Percentiles rank a stretch among this genome's conserved stretches.
Evolutionary conservation across 176 grass and related monocot species (phyloP).

Genomic region (Hordeum marinum): DNA sequence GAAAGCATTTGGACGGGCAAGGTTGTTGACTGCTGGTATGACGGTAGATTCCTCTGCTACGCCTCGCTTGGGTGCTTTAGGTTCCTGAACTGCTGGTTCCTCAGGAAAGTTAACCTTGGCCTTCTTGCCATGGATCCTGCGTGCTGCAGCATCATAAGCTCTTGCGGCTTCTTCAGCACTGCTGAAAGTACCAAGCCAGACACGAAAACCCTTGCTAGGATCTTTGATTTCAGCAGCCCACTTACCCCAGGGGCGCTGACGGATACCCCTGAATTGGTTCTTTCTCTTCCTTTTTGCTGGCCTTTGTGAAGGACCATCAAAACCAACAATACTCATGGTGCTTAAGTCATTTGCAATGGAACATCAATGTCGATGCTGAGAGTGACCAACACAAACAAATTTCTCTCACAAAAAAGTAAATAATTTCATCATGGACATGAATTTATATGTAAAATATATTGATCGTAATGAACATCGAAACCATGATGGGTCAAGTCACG

Average conservation of each 20-base stretch:
- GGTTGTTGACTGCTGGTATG: slow-evolving; percentile 14
- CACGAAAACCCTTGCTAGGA: slow-evolving; percentile 81
- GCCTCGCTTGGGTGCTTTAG: slow-evolving; percentile 32
- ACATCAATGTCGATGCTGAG: neutral
- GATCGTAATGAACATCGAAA: neutral
- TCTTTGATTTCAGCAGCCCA: slow-evolving; percentile 99
- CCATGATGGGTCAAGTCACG: neutral
- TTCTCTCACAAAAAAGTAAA: neutral
- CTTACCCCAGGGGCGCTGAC: slow-evolving; percentile 91
- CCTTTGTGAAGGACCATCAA: slow-evolving; percentile 44
- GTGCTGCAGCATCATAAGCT: slow-evolving; percentile 90
- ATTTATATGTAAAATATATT: neutral
- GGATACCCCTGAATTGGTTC: slow-evolving; percentile 83
- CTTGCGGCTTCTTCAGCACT: slow-evolving; percentile 91
- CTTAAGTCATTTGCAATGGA: slow-evolving; percentile 43
- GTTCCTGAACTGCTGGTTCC: slow-evolving; percentile 33
- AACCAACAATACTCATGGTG: slow-evolving; percentile 29
- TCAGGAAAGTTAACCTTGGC: slow-evolving; percentile 93
- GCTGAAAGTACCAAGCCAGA: slow-evolving; percentile 96
- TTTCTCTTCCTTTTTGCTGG: slow-evolving; percentile 80
- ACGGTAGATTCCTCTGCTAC: slow-evolving; percentile 27
- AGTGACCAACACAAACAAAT: neutral
- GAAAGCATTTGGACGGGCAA: slow-evolving; percentile 21
- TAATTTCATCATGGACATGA: slow-evolving; percentile 1
- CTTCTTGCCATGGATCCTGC: slow-evolving; percentile 81